A percentile compares a stretch with the other conserved stretches of the same genome.
Conservation (phyloP, 805 yeast genomes). For the Clavispora asparagi region DNA sequence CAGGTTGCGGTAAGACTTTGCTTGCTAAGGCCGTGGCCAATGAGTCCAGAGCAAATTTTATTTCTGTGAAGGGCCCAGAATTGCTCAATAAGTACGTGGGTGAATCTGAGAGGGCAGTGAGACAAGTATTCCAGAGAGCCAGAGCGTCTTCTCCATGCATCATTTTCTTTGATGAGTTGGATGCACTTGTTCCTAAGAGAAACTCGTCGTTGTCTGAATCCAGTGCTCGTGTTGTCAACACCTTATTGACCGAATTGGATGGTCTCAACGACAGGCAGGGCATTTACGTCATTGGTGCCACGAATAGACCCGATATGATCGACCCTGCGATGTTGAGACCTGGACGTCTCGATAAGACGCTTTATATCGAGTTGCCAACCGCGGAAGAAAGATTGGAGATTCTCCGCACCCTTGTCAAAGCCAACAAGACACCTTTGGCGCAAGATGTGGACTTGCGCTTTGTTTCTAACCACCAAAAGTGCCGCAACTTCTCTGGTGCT, state of each 20-base stretch:
- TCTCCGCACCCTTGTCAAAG: slow-evolving; percentile 63
- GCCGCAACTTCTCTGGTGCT: slow-evolving; percentile 93
- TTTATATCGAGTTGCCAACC: slow-evolving; percentile 85
- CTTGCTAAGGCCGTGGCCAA: slow-evolving; percentile 97
- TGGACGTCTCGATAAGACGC: slow-evolving; percentile 89
- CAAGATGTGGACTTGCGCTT: slow-evolving; percentile 51
- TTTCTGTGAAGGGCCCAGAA: slow-evolving; percentile 95
- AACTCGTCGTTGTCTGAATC: slow-evolving; percentile 85
- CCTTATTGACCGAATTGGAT: slow-evolving; percentile 88
- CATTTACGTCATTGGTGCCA: slow-evolving; percentile 92
- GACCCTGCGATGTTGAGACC: slow-evolving; percentile 98
- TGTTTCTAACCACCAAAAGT: slow-evolving; percentile 71
- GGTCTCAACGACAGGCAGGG: slow-evolving; percentile 92
- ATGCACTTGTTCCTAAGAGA: slow-evolving; percentile 92
- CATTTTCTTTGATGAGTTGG: slow-evolving; percentile 92
- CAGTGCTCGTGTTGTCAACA: slow-evolving; percentile 89
- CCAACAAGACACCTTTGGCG: slow-evolving; percentile 73
- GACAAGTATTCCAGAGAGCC: slow-evolving; percentile 91
- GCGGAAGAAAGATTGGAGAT: slow-evolving; percentile 77
- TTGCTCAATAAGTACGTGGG: slow-evolving; percentile 92
- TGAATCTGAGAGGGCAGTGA: slow-evolving; percentile 87
- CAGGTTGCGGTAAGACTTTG: slow-evolving; percentile 97
- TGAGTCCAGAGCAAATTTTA: slow-evolving; percentile 93
- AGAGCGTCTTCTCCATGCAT: slow-evolving; percentile 92
- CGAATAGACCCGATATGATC: slow-evolving; percentile 96